Base-by-base conservation (phyloP, 2,329 filamentous ascomycete species). In the Verticillium nubilum region DNA sequence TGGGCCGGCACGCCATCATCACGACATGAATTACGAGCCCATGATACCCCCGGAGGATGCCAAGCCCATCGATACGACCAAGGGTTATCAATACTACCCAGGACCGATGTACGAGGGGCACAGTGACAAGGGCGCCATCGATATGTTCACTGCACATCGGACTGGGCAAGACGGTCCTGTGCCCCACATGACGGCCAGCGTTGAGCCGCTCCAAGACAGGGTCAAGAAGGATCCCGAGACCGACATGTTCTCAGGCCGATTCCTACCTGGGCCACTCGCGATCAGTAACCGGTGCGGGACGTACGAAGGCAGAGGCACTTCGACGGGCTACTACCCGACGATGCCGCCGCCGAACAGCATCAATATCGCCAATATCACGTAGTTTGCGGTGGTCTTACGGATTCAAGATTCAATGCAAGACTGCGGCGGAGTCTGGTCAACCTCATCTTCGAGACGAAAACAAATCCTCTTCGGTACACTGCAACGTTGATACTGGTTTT, bases 31-130 rank as follows among this genome's bases (percentile, higher is more conserved):
- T 0, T 70, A 77, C 56, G 83, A 86, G 54, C 73, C 80, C 1
- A 76, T 81, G 58, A 79, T 86, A 35, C 74, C 80, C 7, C 62
- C 78, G 1, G 80, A 84, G 19, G 80, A 85, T 12, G 75, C 77
- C 23, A 83, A 84, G 67, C 68, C 74, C 2, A 78, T 84, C 50
- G 73, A 77, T 0, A 75, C 71, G 13, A 69, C 75, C 15, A 84
- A 83, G 62, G 78, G 76, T 0, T 86, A 85, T 61, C 78, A 83
- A 59, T 85, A 86, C 64, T 85, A 80, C 63, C 79, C 80, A 0
- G 73, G 73, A 0, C 65, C 80, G 2, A 76, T 84, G 54, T 84
- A 83, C 64, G 80, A 84, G 54, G 71, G 70, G 23, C 72, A 76
- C 3, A 23, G 10, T 12, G 42, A 50, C n/a, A 50, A 50, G 42